Base-by-base conservation (phyloP, 2,329 filamentous ascomycete genomes). In the Alternaria viburni region DNA sequence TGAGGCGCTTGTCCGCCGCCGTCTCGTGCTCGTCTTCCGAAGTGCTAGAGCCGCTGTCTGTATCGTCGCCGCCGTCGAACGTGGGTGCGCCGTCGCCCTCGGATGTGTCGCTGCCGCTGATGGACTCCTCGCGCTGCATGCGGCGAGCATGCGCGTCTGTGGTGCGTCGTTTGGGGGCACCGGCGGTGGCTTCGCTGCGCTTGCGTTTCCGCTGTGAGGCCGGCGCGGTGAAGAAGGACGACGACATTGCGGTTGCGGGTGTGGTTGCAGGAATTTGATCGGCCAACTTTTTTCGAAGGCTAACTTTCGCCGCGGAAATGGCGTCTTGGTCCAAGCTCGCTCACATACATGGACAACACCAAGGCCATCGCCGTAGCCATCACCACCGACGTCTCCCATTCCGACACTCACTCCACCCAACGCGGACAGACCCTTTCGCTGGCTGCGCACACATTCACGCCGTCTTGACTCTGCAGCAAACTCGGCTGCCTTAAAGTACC, bases 221-320 rank as follows among this genome's bases (percentile, higher is more conserved):
- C 6, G 96, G 93, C 43, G 91, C 85, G 55, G 94, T 97, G 82
- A 99, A 99, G 82, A 98, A 99, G 43, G 94, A 97, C 74, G 95
- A 97, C 75, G 95, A 97, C 77, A 79, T 80, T 54, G 69, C 61
- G 66, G 58, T 30, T 51, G 62, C 45, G 61, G 23, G 52, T 46
- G 26, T 17, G 19, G 52, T 43, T 55, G 51, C 59, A 61, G 65
- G 66, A 69, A 72, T 63, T 66, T 63, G 46, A 65, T 74, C 72
- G 72, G 73, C 69, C 64, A 68, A 70, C 70, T 71, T 73, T 73
- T 72, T 77, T 76, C 36, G 17, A 23, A 19, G 44, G 12, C 44
- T 23, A 47, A 15, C 21, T 21, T 23, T 23, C 17, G 44, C 44
- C 17, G 44, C 44, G 21, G 17, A 47, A 47, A 47, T 47, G 21